Base-by-base conservation (phyloP, 1,284 basidiomycete genomes). In the Malassezia yamatoensis region DNA sequence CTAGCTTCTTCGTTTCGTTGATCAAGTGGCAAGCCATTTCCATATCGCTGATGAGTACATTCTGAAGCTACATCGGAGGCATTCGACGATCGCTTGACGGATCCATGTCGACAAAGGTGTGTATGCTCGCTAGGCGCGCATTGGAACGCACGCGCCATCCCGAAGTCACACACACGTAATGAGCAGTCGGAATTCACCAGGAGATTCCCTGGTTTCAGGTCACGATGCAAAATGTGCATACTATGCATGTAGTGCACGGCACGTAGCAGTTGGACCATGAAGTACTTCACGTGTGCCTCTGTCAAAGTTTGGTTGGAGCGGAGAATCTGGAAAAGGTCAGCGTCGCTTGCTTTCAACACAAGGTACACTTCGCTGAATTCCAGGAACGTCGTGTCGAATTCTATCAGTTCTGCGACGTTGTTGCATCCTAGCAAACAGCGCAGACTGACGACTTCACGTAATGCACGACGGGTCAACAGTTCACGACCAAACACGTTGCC, bases 361-460 rank as follows among this genome's bases (percentile, higher is more conserved):
- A 74, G 61, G 53, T 74, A 74, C 52, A 72, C 67, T 44, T 74
- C 72, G 53, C 64, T 66, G 52, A 74, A 72, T 48, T 74, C 68
- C 58, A 73, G 64, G 36, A 74, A 74, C n/a, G 64, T 62, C 24
- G 69, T 63, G 53, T 74, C 72, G 54, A 74, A 72, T 52, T 74
- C 72, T 54, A 74, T 55, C 16, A 74, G 52, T 3, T 65, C 62
- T 20, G 66, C 66, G 50, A 70, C 62, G 43, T 74, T 72, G 53
- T 65, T 61, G 56, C 67, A 71, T 44, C 62, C 56, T 47, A 62
- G 53, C 40, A 72, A 60, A 40, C 68, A 66, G 15, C 65, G 60
- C 11, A 74, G 53, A 1, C 68, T 49, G 12, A 66, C 69, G 1
- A 72, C 70, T 51, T 74, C 72, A 13, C 72, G 61, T 8, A 74